Evolutionary conservation across 2,329 filamentous ascomycete genomes (phyloP).

Genomic region (Calonectria naviculata): DNA sequence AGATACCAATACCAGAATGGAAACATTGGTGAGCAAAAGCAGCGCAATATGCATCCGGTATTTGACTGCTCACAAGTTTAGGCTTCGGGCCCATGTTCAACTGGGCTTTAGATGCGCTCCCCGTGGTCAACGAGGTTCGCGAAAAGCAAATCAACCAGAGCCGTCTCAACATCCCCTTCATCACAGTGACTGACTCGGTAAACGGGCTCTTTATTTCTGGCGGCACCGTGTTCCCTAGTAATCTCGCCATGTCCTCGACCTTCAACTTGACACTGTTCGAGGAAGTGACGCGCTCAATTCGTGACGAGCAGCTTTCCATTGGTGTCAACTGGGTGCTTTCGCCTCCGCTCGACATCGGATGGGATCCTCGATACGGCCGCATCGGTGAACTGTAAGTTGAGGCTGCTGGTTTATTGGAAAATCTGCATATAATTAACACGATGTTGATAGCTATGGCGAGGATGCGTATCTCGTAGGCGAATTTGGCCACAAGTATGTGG

Average conservation of each 20-base stretch:
- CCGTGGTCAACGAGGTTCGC: conserved; percentile 38
- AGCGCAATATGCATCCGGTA: background rate
- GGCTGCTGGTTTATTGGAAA: too few species aligned
- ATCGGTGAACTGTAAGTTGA: conserved; percentile 31
- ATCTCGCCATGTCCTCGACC: conserved; percentile 42
- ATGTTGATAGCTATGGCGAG: conserved; percentile 42
- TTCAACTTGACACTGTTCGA: conserved; percentile 45
- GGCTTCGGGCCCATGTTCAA: conserved; percentile 43
- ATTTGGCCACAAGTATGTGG: conserved; percentile 45
- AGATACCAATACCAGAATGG: conserved; percentile 29
- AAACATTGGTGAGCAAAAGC: conserved; percentile 26
- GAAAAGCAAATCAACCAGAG: conserved; percentile 26
- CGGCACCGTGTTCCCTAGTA: conserved; percentile 46
- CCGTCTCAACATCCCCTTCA: conserved; percentile 31
- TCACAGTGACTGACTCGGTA: conserved; percentile 35
- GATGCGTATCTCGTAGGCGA: conserved; percentile 45
- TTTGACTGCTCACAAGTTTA: conserved; percentile 10
- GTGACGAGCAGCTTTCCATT: conserved; percentile 45
- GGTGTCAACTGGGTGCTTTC: conserved; percentile 48
- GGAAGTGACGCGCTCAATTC: conserved; percentile 38
- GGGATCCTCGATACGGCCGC: conserved; percentile 43
- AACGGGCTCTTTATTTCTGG: conserved; percentile 44
- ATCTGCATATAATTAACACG: conserved; percentile 21
- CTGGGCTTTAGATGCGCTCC: conserved; percentile 41
- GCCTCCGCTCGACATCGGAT: conserved; percentile 46